These are phyloP conservation scores for Cryptosporidium ubiquitum DNA, from an alignment of 169 alveolate genomes.

Conservation along the genomic window DNA sequence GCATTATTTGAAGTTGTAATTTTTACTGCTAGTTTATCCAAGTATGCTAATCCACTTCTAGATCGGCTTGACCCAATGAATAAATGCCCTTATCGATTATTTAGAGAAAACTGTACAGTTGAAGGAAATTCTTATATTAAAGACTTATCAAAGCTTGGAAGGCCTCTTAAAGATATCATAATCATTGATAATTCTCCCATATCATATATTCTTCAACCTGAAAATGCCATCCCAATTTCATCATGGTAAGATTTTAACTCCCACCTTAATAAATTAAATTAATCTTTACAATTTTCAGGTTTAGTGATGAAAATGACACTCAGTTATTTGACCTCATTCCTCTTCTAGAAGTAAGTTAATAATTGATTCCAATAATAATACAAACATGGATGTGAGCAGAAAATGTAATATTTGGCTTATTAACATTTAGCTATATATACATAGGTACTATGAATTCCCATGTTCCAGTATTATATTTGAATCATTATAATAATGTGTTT, in stretches of 20 bases:
- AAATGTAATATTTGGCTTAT: no score
- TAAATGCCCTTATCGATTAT: slow-evolving; percentile 82
- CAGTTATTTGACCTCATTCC: slow-evolving; percentile 85
- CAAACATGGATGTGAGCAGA: not conserved
- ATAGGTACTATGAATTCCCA: not conserved
- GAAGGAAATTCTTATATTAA: slow-evolving; percentile 82
- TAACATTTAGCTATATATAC: no score
- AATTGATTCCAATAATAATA: not conserved
- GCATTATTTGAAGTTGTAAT: slow-evolving; percentile 83
- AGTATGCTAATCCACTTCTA: slow-evolving; percentile 88
- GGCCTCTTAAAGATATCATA: slow-evolving; percentile 87
- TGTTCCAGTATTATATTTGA: not conserved
- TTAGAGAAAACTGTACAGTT: slow-evolving; percentile 85
- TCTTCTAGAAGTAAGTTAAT: slow-evolving; percentile 75
- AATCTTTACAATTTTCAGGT: slow-evolving; percentile 76
- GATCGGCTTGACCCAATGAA: slow-evolving; percentile 80
- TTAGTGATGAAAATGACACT: slow-evolving; percentile 84
- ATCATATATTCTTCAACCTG: slow-evolving; percentile 89
- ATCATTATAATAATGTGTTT: not conserved
- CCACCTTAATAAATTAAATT: not conserved
- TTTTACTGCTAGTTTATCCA: slow-evolving; percentile 85
- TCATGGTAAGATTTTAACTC: slow-evolving; percentile 84
- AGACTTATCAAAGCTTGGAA: slow-evolving; percentile 87
- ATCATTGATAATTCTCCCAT: slow-evolving; percentile 92
- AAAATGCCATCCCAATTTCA: slow-evolving; percentile 91